phyloP scores from a whole-genome alignment of 2,329 filamentous ascomycete species.

The Lithohypha guttulata region DNA sequence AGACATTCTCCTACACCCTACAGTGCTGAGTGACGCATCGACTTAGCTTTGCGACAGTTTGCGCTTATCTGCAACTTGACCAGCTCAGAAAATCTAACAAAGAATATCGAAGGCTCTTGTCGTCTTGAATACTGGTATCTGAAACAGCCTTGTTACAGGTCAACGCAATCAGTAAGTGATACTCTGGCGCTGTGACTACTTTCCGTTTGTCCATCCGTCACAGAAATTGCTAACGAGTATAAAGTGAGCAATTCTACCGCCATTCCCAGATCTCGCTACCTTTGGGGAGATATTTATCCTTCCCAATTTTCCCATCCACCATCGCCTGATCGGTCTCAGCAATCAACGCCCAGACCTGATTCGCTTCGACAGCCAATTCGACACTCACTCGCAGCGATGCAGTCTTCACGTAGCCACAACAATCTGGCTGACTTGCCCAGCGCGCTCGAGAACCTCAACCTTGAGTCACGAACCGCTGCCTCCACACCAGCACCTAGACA shows the following conservation, averaged over 20 bases:
- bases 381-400: neutral
- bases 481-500: slow-evolving; percentile 2
- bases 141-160: neutral
- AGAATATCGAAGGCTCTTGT: neutral
- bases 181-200: neutral
- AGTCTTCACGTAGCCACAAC: slow-evolving; percentile 5
- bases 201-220: neutral
- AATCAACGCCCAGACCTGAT: neutral
- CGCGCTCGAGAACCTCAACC: slow-evolving; percentile 1
- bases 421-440: neutral
- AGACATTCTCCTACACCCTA: too few species aligned
- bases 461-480: neutral
- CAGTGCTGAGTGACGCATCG: too few species aligned
- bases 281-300: neutral
- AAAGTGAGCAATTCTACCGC: slow-evolving; percentile 3
- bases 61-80: too few species aligned
- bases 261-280: neutral
- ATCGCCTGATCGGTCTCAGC: neutral
- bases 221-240: neutral
- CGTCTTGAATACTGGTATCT: neutral
- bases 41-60: too few species aligned
- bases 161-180: slow-evolving; percentile 1
- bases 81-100: too few species aligned
- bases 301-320: neutral
- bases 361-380: neutral